Conservation (phyloP, 495 filamentous ascomycete genomes). For the Saxispiralis lemnorum region DNA sequence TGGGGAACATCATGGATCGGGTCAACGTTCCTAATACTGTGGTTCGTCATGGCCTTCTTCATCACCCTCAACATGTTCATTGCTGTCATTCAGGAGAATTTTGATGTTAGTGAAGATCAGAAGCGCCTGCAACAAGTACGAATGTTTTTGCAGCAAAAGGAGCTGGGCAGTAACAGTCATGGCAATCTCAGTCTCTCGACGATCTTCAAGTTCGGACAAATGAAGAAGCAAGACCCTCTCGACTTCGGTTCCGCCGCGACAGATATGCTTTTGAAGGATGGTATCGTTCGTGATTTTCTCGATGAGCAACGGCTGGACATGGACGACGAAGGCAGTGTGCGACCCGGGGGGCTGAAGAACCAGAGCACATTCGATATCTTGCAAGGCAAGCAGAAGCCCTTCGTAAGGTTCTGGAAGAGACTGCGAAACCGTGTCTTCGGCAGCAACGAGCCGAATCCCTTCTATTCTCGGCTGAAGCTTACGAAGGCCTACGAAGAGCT, state of each 20-base stretch:
- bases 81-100: constrained; percentile 99
- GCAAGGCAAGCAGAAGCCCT: background rate
- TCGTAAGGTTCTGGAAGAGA: constrained; percentile 2
- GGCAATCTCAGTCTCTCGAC: constrained; percentile 68
- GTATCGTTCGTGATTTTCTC: constrained; percentile 83
- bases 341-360: background rate
- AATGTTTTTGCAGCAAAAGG: constrained; percentile 79
- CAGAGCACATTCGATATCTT: constrained; percentile 1
- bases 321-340: constrained; percentile 13
- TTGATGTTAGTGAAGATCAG: constrained; percentile 97
- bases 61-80: constrained; percentile 99
- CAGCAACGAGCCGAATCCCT: constrained; percentile 69
- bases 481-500: constrained; percentile 54
- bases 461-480: constrained; percentile 70
- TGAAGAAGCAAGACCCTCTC: constrained; percentile 57
- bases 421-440: constrained; percentile 16
- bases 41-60: constrained; percentile 91
- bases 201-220: constrained; percentile 65
- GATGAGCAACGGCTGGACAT: constrained; percentile 40
- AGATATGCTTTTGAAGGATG: constrained; percentile 91
- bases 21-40: constrained; percentile 77
- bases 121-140: constrained; percentile 92
- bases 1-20: constrained; percentile 78
- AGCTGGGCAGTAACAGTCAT: constrained; percentile 41
- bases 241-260: constrained; percentile 76